Base-by-base conservation (phyloP, 805 yeast species). In the Sugiyamaella marilandica region DNA sequence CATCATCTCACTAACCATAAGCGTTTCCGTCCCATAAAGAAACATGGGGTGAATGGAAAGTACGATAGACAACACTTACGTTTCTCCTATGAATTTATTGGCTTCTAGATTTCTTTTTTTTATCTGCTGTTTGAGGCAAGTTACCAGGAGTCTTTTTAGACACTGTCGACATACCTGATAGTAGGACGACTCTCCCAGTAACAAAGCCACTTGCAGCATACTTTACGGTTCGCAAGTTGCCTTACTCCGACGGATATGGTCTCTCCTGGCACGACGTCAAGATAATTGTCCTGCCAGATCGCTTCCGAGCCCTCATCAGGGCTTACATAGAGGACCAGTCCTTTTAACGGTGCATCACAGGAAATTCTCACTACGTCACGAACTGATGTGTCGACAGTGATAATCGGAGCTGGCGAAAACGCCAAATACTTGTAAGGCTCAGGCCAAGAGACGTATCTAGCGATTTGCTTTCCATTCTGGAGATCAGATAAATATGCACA, bases 381-480 rank as follows among this genome's bases (percentile, higher is more conserved):
- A 8, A n/a, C 16, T 8, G 41, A 39, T 4, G 43, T 41, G n/a
- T 37, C 29, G 13, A 36, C 8, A 3, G 33, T 24, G 10, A 47
- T 29, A 32, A 14, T 34, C 11, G 43, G 43, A 11, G 4, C 35
- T 13, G 52, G 59, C 1, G 70, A 64, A 48, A 73, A 69, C 13
- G 59, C 57, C 31, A 72, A 58, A 56, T 71, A 65, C 54, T 74
- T 74, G 44, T 74, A 55, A 5, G 76, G 76, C 56, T 77, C 79
- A 0, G 81, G 80, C 80, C 80, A 77, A 54, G 74, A 75, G 7
- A 39, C 43, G 16, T 39, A 39, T 16, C 43, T 16, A 67, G 62
- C 7, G 69, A 64, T 45, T 67, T 57, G 3, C 70, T 66, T 29
- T 73, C 53, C 7, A 61, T 49, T 1, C 58, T 35, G 36, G 19